These are phyloP conservation scores for Bidens hawaiensis DNA, from an alignment of 140 eudicot genomes.

Conservation along the genomic window DNA sequence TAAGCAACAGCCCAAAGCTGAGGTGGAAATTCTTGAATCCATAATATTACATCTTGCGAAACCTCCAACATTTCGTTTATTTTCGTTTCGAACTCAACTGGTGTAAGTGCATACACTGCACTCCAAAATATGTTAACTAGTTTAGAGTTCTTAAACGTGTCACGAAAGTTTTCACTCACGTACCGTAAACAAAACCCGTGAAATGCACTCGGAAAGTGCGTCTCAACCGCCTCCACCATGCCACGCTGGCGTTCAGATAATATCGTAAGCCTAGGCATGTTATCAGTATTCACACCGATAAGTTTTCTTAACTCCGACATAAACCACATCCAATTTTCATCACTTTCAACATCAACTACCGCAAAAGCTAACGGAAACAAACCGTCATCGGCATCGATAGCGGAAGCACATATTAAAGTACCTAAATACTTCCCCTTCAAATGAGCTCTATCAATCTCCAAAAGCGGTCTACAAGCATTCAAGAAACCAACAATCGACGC, in stretches of 20 bases:
- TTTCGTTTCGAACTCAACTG: slow-evolving; percentile 77
- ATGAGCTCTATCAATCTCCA: slow-evolving; percentile 82
- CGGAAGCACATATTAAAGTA: slow-evolving; percentile 77
- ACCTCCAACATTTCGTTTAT: slow-evolving; percentile 86
- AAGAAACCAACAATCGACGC: slow-evolving; percentile 87
- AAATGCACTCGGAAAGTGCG: slow-evolving; percentile 83
- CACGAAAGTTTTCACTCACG: slow-evolving; percentile 91
- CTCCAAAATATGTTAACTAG: slow-evolving; percentile 94
- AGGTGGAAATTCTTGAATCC: slow-evolving; percentile 81
- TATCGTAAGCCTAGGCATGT: slow-evolving; percentile 90
- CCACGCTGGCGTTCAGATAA: slow-evolving; percentile 81
- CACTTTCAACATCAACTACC: slow-evolving; percentile 77
- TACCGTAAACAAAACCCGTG: slow-evolving; percentile 89
- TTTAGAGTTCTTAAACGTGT: slow-evolving; percentile 86
- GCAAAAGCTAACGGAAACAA: slow-evolving; percentile 91
- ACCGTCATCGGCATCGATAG: slow-evolving; percentile 81
- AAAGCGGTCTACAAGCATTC: slow-evolving; percentile 89
- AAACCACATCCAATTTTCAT: slow-evolving; percentile 99
- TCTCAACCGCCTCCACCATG: slow-evolving; percentile 88
- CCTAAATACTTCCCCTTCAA: slow-evolving; percentile 93
- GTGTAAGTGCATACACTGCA: slow-evolving; percentile 91
- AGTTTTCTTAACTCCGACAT: slow-evolving; percentile 93
- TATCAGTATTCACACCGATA: slow-evolving; percentile 87
- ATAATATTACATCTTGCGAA: slow-evolving; percentile 63
- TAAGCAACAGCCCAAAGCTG: slow-evolving; percentile 98